phyloP scores from a whole-genome alignment of 225 moss, liverwort and hornwort species.

The Polytrichum commune region DNA sequence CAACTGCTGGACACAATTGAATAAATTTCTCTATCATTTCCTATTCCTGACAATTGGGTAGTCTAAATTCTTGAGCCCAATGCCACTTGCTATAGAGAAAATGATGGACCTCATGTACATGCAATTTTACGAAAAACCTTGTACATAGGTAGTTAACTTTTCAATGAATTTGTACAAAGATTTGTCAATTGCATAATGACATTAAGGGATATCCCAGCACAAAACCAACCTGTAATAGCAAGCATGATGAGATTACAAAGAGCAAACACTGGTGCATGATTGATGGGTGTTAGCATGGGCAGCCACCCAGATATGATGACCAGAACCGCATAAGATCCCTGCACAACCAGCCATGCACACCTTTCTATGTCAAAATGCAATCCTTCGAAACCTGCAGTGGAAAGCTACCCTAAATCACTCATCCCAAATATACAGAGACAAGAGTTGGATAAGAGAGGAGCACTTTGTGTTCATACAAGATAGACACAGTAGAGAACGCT shows the following conservation, averaged over 20 bases:
- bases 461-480: constrained; percentile 33
- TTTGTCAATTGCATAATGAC: no score
- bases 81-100: no score
- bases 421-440: not conserved
- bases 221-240: constrained; percentile 42
- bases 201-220: not conserved
- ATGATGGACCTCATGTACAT: no score
- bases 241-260: constrained; percentile 52
- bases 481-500: constrained; percentile 46
- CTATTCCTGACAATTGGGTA: no score
- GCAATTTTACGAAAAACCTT: no score
- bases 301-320: constrained; percentile 49
- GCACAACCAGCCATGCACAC: constrained; percentile 17
- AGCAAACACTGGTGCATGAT: constrained; percentile 48
- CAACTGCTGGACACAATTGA: no score
- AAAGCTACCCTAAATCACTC: no score
- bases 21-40: no score
- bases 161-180: no score
- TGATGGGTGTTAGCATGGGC: constrained; percentile 42
- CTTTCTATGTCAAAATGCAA: constrained; percentile 17
- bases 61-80: no score
- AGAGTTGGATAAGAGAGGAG: not conserved
- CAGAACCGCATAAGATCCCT: constrained; percentile 49
- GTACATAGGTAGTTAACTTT: no score
- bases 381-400: no score